phyloP scores from a whole-genome alignment of 805 yeast genomes.

The Kazachstania bromeliacearum region DNA sequence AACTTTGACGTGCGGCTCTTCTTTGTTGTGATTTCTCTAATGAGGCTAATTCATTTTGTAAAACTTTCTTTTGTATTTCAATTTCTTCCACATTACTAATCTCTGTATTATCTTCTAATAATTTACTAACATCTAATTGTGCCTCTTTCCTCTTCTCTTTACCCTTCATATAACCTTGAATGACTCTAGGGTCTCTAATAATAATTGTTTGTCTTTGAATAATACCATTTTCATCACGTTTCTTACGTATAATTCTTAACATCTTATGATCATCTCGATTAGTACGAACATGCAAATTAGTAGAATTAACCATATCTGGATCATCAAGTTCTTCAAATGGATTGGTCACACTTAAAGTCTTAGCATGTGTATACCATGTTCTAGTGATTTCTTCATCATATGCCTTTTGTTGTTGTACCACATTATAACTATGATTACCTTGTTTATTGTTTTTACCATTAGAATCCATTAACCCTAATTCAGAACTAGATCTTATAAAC shows the following conservation, averaged over 20 bases:
- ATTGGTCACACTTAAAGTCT: slow-evolving; percentile 39
- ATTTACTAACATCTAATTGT: slow-evolving; percentile 49
- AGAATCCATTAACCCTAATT: background rate
- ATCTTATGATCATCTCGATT: slow-evolving; percentile 32
- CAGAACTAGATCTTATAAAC: slow-evolving; percentile 37
- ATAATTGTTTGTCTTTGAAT: slow-evolving; percentile 72
- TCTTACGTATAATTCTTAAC: slow-evolving; percentile 64
- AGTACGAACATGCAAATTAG: slow-evolving; percentile 23
- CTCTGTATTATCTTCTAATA: slow-evolving; percentile 21
- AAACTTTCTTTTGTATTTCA: slow-evolving; percentile 60
- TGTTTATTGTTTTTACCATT: background rate
- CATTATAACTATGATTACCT: slow-evolving; percentile 60
- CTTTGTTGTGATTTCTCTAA: slow-evolving; percentile 68
- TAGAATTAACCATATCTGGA: slow-evolving; percentile 31
- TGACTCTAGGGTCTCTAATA: slow-evolving; percentile 77
- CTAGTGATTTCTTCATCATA: slow-evolving; percentile 84
- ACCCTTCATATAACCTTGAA: slow-evolving; percentile 70
- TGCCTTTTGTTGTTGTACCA: slow-evolving; percentile 77
- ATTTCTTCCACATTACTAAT: slow-evolving; percentile 73
- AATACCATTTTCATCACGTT: slow-evolving; percentile 75
- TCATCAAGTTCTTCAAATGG: slow-evolving; percentile 30
- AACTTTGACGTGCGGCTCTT: slow-evolving; percentile 47
- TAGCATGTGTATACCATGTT: slow-evolving; percentile 82
- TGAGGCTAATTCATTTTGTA: slow-evolving; percentile 77
- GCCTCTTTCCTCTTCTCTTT: slow-evolving; percentile 53